Percentiles rank a stretch among this genome's conserved stretches.
Evolutionary conservation across 2,329 filamentous ascomycete species (phyloP).

Genomic region (Aspergillus brasiliensis): DNA sequence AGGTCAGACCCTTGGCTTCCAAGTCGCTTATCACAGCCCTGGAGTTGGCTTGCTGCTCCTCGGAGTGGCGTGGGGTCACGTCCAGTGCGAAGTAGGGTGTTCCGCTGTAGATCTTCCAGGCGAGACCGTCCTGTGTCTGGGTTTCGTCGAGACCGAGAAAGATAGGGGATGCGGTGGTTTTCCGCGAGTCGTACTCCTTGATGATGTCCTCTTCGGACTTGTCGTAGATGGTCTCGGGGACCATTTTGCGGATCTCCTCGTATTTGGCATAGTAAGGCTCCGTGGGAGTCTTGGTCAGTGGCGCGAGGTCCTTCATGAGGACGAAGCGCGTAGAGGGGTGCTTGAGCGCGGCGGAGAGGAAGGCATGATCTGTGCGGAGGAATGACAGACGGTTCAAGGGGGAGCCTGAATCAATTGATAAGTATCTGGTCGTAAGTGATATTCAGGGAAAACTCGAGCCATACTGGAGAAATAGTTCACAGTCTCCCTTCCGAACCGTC

Average conservation of each 20-base stretch:
- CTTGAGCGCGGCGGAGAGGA: constrained; percentile 51
- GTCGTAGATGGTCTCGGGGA: constrained; percentile 71
- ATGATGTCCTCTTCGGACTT: constrained; percentile 72
- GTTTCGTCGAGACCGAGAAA: constrained; percentile 83
- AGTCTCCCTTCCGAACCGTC: constrained; percentile 53
- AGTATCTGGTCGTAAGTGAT: not conserved
- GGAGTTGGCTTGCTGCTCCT: constrained; percentile 59
- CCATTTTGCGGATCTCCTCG: constrained; percentile 68
- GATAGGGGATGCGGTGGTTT: constrained; percentile 69
- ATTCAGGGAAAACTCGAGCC: not conserved
- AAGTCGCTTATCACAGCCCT: constrained; percentile 61
- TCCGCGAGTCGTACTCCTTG: constrained; percentile 70
- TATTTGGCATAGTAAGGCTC: constrained; percentile 69
- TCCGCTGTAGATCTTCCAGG: constrained; percentile 67
- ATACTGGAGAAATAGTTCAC: constrained; percentile 55
- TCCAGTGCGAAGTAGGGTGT: constrained; percentile 88
- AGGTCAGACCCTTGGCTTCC: constrained; percentile 63
- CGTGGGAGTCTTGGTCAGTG: constrained; percentile 64
- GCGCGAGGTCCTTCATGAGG: constrained; percentile 75
- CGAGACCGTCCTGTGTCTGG: constrained; percentile 43
- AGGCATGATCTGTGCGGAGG: constrained; percentile 49
- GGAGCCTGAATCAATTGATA: constrained; percentile 39
- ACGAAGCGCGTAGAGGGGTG: constrained; percentile 64
- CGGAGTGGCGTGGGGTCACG: constrained; percentile 70
- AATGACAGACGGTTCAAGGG: constrained; percentile 55